Conservation (phyloP, 306 rosid genomes). For the Fagus sylvatica region DNA sequence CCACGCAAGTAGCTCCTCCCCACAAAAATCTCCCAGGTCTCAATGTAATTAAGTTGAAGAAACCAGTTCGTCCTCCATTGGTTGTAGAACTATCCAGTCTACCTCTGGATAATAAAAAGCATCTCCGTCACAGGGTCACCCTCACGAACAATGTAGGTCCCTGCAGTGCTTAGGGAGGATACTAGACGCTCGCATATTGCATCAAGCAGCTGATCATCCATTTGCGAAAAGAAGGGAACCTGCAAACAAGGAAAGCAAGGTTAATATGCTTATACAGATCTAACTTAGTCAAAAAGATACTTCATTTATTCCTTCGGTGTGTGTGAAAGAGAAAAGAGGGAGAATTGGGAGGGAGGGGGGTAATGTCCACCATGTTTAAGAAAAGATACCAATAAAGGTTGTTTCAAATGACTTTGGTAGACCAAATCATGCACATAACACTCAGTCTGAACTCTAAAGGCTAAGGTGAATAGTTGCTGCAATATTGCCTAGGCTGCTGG, state of each 20-base stretch:
- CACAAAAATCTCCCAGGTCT: conserved; percentile 98
- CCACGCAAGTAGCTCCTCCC: conserved; percentile 97
- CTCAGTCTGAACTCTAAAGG: not conserved
- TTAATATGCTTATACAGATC: conserved; percentile 21
- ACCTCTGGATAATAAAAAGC: conserved; percentile 88
- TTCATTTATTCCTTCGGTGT: not conserved
- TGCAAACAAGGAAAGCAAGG: conserved; percentile 29
- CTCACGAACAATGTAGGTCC: conserved; percentile 86
- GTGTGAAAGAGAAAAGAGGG: too few species aligned
- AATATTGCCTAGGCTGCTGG: not conserved
- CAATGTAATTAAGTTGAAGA: conserved; percentile 83
- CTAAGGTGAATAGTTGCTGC: not conserved
- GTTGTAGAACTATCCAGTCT: conserved; percentile 90
- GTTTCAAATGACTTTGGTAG: not conserved
- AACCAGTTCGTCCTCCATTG: conserved; percentile 91
- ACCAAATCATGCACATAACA: conserved; percentile 7
- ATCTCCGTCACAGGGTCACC: conserved; percentile 96
- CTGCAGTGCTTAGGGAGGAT: conserved; percentile 87
- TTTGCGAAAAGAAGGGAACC: conserved; percentile 98
- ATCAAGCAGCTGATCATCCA: conserved; percentile 96
- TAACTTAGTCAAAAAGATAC: not conserved
- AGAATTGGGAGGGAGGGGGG: not conserved
- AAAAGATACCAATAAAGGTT: not conserved
- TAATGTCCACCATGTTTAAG: not conserved
- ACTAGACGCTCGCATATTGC: conserved; percentile 96